These are phyloP conservation scores for Epicoccum nigrum DNA, from an alignment of 2,329 filamentous ascomycete species.

Conservation along the genomic window DNA sequence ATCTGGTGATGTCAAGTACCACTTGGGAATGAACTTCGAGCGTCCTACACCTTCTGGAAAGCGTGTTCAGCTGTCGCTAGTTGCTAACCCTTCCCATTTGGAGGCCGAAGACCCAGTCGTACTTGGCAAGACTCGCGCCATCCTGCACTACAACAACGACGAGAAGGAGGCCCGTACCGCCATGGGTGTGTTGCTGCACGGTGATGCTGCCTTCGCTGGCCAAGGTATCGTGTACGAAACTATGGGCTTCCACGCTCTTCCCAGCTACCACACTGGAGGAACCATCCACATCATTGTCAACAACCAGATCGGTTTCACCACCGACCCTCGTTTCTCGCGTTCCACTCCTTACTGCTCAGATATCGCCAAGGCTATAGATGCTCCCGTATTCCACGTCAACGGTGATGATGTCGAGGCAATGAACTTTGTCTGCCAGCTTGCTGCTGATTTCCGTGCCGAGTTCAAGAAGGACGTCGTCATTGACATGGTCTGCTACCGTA, in stretches of 20 bases:
- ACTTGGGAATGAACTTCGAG: conserved; percentile 99
- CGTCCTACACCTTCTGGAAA: conserved; percentile 97
- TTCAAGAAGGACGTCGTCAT: conserved; percentile 99
- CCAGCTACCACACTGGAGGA: conserved; percentile 94
- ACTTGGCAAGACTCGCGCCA: conserved; percentile 94
- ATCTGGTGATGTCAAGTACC: conserved; percentile 98
- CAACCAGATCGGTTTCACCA: conserved; percentile 99
- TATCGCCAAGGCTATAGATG: conserved; percentile 98
- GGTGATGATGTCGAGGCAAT: conserved; percentile 97
- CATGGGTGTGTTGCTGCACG: conserved; percentile 95
- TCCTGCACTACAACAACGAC: conserved; percentile 98
- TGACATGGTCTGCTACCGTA: conserved; percentile 98
- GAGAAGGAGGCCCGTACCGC: conserved; percentile 86
- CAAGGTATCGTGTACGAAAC: conserved; percentile 99
- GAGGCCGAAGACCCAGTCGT: conserved; percentile 98
- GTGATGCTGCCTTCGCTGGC: conserved; percentile 94
- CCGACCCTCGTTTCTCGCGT: conserved; percentile 93
- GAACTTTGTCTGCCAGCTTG: conserved; percentile 97
- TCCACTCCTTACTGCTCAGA: conserved; percentile 99
- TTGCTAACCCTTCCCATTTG: conserved; percentile 97
- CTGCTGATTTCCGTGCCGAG: conserved; percentile 96
- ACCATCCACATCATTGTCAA: conserved; percentile 98
- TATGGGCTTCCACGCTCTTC: conserved; percentile 94
- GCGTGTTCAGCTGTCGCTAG: conserved; percentile 97
- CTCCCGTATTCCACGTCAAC: conserved; percentile 98